Evolutionary conservation across 2,329 filamentous ascomycete species (phyloP).

Genomic region (Alternaria infectoria): DNA sequence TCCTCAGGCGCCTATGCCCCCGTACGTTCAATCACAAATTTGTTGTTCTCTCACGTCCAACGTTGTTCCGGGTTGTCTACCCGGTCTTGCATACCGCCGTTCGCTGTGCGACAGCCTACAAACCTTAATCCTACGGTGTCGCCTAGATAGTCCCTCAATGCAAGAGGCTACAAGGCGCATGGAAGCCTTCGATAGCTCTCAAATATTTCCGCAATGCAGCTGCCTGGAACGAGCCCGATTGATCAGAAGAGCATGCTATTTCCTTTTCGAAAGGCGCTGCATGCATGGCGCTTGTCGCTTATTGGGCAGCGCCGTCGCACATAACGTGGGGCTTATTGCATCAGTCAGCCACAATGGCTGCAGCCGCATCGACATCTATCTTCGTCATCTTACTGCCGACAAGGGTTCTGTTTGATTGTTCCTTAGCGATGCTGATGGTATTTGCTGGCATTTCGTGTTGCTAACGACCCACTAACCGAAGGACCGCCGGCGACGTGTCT

Average conservation of each 20-base stretch:
- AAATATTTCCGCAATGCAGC: neutral
- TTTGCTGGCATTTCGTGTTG: conserved; percentile 18
- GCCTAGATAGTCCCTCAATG: neutral
- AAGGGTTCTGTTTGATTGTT: neutral
- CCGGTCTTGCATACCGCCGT: neutral
- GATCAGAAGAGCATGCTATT: neutral
- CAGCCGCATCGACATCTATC: conserved; percentile 5
- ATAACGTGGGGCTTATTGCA: conserved; percentile 3
- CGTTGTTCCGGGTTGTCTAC: neutral
- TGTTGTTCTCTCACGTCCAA: neutral
- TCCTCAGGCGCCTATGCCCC: neutral
- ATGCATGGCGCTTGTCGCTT: conserved; percentile 1
- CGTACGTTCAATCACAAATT: neutral
- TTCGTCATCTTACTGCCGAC: neutral
- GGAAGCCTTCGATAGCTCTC: neutral
- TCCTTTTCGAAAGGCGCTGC: neutral
- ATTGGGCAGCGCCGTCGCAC: conserved; percentile 4
- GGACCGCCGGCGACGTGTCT: conserved; percentile 26
- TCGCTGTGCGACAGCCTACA: neutral
- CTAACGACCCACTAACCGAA: conserved; percentile 17
- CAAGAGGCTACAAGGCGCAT: neutral
- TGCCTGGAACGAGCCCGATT: conserved; percentile 7
- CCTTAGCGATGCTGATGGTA: neutral
- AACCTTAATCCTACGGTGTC: neutral
- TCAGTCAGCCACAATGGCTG: conserved; percentile 8